Evolutionary conservation across 2,329 filamentous ascomycete species (phyloP), one percentile per base, ranked within the genome.

Genomic region (Ceratocystis destructans): DNA sequence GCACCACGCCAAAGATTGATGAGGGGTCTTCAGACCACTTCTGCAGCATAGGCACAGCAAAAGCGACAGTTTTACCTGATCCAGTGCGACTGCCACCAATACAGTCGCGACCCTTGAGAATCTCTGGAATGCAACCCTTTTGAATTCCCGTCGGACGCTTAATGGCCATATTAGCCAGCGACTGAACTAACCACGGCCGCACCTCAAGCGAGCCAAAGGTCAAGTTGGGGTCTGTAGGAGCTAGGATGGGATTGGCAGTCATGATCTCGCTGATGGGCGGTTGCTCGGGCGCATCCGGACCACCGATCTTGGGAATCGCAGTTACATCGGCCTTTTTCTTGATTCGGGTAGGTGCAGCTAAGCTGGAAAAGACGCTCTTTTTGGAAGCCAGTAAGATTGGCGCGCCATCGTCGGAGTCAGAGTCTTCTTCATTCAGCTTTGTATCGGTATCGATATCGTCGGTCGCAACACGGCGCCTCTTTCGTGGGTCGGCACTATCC

Each of bases 31-130:
- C 83, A 1, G 93, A 86, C 91, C 92, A 97, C 75, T 87, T 88
- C 74, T 97, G 93, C 69, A 99, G 78, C 68, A 99, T 96, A 0
- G 94, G 94, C 8, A 92, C 90, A 0, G 93, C 89, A 75, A 99
- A 99, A 1, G 94, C 92, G 55, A 97, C 87, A 2, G 94, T 99
- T 79, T 99, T 99, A 77, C 94, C 94, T 12, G 93, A 96, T 79
- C 94, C 94, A 0, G 94, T 99, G 69, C 91, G 83, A 73, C 90
- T 96, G 46, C 92, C 92, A 73, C 94, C 94, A 71, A 99, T 96
- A 73, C 91, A 96, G 76, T 99, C 92, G 71, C 89, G 83, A 5
- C 94, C 94, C 71, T 90, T 87, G 44, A 99, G 75, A 68, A 97
- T 96, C 74, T 94, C 88, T 1, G 93, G 92, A 72, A 99, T 97